Conservation (phyloP, 2,329 filamentous ascomycete genomes). For the Aspergillus thermomutatus region DNA sequence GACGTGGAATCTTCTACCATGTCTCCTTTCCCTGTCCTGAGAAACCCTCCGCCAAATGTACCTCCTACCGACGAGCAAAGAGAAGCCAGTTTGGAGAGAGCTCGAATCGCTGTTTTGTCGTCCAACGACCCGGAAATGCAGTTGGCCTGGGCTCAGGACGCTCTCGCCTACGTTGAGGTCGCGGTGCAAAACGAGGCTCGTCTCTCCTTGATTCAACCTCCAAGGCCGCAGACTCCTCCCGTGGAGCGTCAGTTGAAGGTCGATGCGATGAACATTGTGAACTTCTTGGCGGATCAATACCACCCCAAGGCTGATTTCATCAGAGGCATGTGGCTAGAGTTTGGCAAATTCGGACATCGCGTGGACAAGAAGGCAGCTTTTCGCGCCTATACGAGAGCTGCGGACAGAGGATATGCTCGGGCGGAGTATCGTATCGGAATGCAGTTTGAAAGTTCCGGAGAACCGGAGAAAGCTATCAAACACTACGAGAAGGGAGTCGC, state of each 20-base stretch:
- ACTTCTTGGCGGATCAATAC: slow-evolving; percentile 82
- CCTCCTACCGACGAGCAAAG: slow-evolving; percentile 93
- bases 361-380: slow-evolving; percentile 95
- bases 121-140: slow-evolving; percentile 96
- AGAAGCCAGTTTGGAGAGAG: slow-evolving; percentile 82
- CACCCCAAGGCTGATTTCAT: slow-evolving; percentile 95
- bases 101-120: slow-evolving; percentile 77
- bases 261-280: slow-evolving; percentile 89
- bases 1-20: slow-evolving; percentile 67
- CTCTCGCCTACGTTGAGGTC: slow-evolving; percentile 82
- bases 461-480: slow-evolving; percentile 82
- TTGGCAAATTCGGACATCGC: slow-evolving; percentile 89
- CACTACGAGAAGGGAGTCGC: slow-evolving; percentile 84
- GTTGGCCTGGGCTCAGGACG: slow-evolving; percentile 92
- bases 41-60: slow-evolving; percentile 75
- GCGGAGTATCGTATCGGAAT: slow-evolving; percentile 97
- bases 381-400: slow-evolving; percentile 77
- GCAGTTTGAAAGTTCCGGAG: slow-evolving; percentile 94
- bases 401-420: slow-evolving; percentile 78
- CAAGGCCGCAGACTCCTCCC: slow-evolving; percentile 73
- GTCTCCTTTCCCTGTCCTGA: slow-evolving; percentile 85
- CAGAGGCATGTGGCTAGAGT: slow-evolving; percentile 94
- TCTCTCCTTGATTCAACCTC: slow-evolving; percentile 55
- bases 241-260: slow-evolving; percentile 83
- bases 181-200: slow-evolving; percentile 72